Evolutionary conservation across 768 basidiomycete genomes (phyloP).

Genomic region (Mycena latifolia): DNA sequence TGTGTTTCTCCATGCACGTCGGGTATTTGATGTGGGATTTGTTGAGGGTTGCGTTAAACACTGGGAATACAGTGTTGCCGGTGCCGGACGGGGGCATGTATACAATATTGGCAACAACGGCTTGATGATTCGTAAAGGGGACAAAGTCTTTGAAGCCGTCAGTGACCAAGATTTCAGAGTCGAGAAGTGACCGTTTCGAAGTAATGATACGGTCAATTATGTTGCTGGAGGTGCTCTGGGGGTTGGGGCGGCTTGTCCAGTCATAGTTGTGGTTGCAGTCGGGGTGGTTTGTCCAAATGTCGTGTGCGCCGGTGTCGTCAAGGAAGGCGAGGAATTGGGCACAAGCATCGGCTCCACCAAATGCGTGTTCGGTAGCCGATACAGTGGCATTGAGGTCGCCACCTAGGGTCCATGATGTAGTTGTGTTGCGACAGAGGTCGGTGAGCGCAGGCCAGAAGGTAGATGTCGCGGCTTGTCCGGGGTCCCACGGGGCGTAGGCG

Average conservation of each 20-base stretch:
- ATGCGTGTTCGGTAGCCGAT: background rate
- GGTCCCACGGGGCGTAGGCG: slow-evolving; percentile 45
- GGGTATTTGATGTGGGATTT: slow-evolving; percentile 14
- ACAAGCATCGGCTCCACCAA: background rate
- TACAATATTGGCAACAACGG: background rate
- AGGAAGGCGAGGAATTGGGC: background rate
- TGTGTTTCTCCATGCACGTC: background rate
- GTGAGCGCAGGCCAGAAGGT: slow-evolving; percentile 8
- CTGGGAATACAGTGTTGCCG: background rate
- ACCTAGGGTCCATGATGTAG: background rate
- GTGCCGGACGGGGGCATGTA: background rate
- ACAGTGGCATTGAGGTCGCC: slow-evolving; percentile 14
- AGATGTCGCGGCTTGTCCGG: no score
- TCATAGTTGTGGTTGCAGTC: background rate
- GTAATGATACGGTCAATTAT: slow-evolving; percentile 12
- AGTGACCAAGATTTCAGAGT: background rate
- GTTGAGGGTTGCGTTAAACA: slow-evolving; percentile 12
- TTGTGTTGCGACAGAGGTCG: background rate
- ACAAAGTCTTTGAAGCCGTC: background rate
- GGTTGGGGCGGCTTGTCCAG: slow-evolving; percentile 2
- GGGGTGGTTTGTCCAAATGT: background rate
- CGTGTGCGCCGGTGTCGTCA: background rate
- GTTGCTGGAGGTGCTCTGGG: background rate
- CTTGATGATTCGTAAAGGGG: background rate
- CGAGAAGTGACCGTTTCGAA: background rate